Evolutionary conservation across 768 basidiomycete genomes (phyloP), one percentile per base, ranked within the genome.

Genomic region (Termitomyces titanicus): DNA sequence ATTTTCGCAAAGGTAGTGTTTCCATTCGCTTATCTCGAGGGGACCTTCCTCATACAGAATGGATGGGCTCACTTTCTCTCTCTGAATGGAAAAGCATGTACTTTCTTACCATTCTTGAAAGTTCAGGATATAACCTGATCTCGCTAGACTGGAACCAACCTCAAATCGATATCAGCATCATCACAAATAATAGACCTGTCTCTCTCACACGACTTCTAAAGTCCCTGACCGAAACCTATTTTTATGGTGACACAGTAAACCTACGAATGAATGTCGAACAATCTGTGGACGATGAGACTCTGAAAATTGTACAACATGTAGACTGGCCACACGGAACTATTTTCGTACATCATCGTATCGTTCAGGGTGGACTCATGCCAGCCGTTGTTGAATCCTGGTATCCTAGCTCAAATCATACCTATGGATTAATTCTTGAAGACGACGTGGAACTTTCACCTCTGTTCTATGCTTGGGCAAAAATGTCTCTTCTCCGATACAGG

Each of bases 351-450:
- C 89, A 86, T 63, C 81, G 93, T 24, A 77, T 92, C 53, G 70
- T 89, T n/a, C 85, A 85, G 54, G 92, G 84, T 2, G 92, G 92
- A 4, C 75, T 94, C 18, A 79, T 94, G 51, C 79, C 89, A 3
- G 89, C 92, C 6, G 84, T 95, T 13, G 87, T 93, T 13, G 92
- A 94, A 69, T 89, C 90, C 5, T 95, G 93, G 92, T 94, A 91
- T 64, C 92, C 93, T 5, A 70, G 74, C 24, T 77, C 79, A 29
- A 79, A 91, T 56, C 72, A 94, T 61, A 81, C 83, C 1, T 93
- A 92, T 65, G 92, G 88, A 7, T 66, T 94, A 18, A 70, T 94
- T 18, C 78, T 94, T 20, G 92, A 94, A 68, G 92, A 94, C 63
- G 92, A 95, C 64, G 77, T 92, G 10, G 93, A 95, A 65, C 68